Conservation (phyloP, 2,329 filamentous ascomycete species). For the Fusarium sp. region DNA sequence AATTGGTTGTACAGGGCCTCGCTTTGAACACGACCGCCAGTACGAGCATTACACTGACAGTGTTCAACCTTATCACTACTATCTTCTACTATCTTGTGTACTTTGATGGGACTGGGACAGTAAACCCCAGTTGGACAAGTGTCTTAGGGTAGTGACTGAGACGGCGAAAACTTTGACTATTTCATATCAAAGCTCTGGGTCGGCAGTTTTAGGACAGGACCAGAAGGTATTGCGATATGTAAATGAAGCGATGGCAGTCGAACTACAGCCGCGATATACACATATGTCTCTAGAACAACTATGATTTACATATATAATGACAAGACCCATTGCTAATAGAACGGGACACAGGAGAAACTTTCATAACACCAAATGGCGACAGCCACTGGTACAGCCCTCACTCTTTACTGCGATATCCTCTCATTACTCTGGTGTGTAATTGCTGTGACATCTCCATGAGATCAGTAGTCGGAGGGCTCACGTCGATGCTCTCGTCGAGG, state of each 20-base stretch:
- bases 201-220: not conserved
- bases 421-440: fast-evolving
- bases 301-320: not conserved
- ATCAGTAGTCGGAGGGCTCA: not conserved
- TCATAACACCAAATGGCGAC: no score
- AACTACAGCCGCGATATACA: fast-evolving
- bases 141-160: not conserved
- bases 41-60: not conserved
- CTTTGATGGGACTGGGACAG: conserved; percentile 6
- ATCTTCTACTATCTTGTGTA: conserved; percentile 6
- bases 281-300: not conserved
- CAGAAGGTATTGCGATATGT: not conserved
- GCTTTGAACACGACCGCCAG: not conserved
- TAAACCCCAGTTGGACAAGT: conserved; percentile 4
- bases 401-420: no score
- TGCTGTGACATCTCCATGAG: fast-evolving
- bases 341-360: no score
- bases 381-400: not conserved
- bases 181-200: not conserved
- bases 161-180: not conserved
- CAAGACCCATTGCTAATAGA: no score
- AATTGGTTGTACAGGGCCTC: not conserved
- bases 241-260: not conserved
- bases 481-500: not conserved
- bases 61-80: conserved; percentile 6